These are phyloP conservation scores for Aspergillus heteromorphus DNA, from an alignment of 495 filamentous ascomycete genomes.

Conservation along the genomic window DNA sequence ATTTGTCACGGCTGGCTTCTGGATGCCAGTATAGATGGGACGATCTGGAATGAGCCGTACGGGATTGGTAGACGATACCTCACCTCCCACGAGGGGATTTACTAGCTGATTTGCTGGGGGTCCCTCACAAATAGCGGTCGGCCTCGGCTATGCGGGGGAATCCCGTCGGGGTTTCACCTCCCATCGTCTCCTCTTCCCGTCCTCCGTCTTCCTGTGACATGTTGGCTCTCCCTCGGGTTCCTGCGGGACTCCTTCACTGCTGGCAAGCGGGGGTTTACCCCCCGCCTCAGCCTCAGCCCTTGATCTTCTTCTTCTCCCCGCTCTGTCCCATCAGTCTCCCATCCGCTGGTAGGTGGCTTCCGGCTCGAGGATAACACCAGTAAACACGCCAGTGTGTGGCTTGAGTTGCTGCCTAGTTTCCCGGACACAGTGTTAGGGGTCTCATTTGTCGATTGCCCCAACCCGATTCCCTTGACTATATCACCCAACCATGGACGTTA, in stretches of 20 bases:
- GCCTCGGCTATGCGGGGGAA: slow-evolving; percentile 11
- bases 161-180: slow-evolving; percentile 6
- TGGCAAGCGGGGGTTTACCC: not conserved
- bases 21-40: not conserved
- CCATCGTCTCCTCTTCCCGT: not conserved
- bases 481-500: not conserved
- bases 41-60: not conserved
- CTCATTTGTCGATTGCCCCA: not conserved
- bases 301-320: not conserved
- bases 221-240: not conserved
- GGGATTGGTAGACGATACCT: not conserved
- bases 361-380: not conserved
- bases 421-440: not conserved
- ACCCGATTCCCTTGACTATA: not conserved
- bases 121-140: not conserved
- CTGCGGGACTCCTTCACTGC: not conserved
- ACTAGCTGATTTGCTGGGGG: too few relatives aligned
- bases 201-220: not conserved
- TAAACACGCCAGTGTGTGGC: not conserved
- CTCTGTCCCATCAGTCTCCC: not conserved
- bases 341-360: not conserved
- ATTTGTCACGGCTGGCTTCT: not conserved
- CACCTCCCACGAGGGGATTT: too few relatives aligned
- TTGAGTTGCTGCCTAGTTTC: not conserved
- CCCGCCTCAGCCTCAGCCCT: not conserved